Conservation (phyloP, 371 early-diverging fungal species). For the Mycotypha africana region DNA sequence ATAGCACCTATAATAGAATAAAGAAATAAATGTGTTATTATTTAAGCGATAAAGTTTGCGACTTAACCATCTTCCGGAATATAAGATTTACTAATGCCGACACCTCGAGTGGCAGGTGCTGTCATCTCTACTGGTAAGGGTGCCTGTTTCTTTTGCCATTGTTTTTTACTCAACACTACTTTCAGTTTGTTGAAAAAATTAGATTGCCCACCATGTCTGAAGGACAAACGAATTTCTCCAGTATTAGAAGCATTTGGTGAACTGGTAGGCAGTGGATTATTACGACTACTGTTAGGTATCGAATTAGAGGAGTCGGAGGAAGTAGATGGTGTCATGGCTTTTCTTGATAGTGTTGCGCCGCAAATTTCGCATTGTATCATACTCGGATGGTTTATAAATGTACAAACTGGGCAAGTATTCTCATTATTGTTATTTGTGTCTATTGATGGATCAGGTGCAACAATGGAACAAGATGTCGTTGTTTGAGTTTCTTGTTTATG, state of each 20-base stretch:
- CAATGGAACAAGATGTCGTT: not conserved
- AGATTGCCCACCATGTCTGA: constrained; percentile 66
- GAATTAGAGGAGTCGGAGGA: constrained; percentile 4
- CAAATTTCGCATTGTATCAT: constrained; percentile 80
- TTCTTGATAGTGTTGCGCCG: constrained; percentile 47
- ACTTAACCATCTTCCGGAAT: too few relatives aligned
- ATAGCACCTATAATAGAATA: constrained; percentile 57
- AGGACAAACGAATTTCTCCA: constrained; percentile 61
- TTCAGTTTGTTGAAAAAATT: constrained; percentile 59
- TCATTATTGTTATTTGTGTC: constrained; percentile 1
- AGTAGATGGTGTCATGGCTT: constrained; percentile 7
- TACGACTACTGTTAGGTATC: not conserved
- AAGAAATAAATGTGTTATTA: too few relatives aligned
- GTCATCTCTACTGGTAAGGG: constrained; percentile 2
- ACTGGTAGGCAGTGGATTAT: constrained; percentile 1
- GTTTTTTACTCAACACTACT: constrained; percentile 45
- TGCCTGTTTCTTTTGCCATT: constrained; percentile 54
- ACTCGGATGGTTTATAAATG: constrained; percentile 81
- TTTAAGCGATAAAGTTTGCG: too few relatives aligned
- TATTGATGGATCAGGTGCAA: not conserved
- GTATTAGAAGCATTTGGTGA: not conserved
- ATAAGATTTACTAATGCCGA: constrained; percentile 36
- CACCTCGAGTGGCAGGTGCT: constrained; percentile 18
- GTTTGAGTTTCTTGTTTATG: constrained; percentile 20
- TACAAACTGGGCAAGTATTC: constrained; percentile 63